Conservation (phyloP, 768 basidiomycete genomes). For the Macrolepiota dolichaula region DNA sequence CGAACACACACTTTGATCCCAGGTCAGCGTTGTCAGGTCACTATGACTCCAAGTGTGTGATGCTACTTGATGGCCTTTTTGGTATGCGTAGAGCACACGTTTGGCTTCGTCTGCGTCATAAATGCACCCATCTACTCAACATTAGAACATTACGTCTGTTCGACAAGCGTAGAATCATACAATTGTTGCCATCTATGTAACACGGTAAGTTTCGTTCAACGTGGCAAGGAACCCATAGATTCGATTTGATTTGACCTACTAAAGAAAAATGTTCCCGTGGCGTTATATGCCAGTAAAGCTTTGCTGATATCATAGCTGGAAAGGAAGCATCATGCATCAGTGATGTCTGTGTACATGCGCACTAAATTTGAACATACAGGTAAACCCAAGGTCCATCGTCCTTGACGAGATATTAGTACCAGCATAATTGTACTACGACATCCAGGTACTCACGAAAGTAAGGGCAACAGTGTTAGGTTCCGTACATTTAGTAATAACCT, state of each 20-base stretch:
- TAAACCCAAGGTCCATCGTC: conserved; percentile 43
- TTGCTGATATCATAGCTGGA: conserved; percentile 33
- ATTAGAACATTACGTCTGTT: neutral
- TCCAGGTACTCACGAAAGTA: conserved; percentile 33
- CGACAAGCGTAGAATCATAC: conserved; percentile 17
- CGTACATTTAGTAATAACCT: conserved; percentile 33
- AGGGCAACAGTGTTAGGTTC: conserved; percentile 38
- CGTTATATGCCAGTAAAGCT: conserved; percentile 28
- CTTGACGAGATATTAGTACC: conserved; percentile 16
- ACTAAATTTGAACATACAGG: conserved; percentile 21
- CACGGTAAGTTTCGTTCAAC: neutral
- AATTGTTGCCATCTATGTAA: conserved; percentile 35
- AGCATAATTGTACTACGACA: neutral
- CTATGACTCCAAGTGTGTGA: conserved; percentile 45
- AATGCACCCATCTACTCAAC: conserved; percentile 32
- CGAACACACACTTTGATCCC: conserved; percentile 36
- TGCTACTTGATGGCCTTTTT: conserved; percentile 38
- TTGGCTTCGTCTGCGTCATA: conserved; percentile 29
- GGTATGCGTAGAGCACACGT: conserved; percentile 33
- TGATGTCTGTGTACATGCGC: neutral
- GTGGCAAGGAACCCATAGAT: neutral
- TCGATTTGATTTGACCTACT: conserved; percentile 23
- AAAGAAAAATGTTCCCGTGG: conserved; percentile 43
- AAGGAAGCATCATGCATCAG: neutral
- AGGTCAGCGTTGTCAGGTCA: conserved; percentile 35